Evolutionary conservation across 164 flowering plant genomes (phyloP).

Genomic region (Macadamia integrifolia): DNA sequence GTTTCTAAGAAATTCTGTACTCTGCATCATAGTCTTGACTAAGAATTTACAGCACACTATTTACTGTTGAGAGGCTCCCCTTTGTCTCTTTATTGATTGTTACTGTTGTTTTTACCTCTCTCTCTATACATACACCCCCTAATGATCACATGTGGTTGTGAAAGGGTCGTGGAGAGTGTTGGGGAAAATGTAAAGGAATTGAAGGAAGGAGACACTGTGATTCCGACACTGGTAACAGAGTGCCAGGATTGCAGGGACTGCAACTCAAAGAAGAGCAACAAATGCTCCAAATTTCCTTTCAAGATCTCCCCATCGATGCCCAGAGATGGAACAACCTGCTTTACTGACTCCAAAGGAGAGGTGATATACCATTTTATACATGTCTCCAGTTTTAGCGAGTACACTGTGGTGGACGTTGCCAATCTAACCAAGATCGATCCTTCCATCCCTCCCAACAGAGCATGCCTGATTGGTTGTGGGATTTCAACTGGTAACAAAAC

Average conservation of each 20-base stretch:
- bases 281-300: conserved; percentile 28
- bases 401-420: conserved; percentile 52
- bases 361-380: conserved; percentile 32
- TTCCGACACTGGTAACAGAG: conserved; percentile 42
- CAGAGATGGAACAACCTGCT: conserved; percentile 45
- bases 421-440: conserved; percentile 36
- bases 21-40: too few relatives aligned
- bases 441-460: conserved; percentile 40
- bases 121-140: not conserved
- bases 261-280: conserved; percentile 44
- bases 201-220: conserved; percentile 48
- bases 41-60: too few relatives aligned
- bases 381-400: conserved; percentile 58
- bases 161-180: conserved; percentile 61
- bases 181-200: conserved; percentile 56
- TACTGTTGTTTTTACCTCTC: not conserved
- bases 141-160: not conserved
- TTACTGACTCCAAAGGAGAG: conserved; percentile 38
- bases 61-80: too few relatives aligned
- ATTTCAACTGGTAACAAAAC: conserved; percentile 43
- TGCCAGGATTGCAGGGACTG: conserved; percentile 60
- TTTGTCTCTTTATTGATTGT: too few relatives aligned
- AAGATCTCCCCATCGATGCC: conserved; percentile 23
- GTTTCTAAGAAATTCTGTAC: not conserved
- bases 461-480: conserved; percentile 64